Base-by-base conservation (phyloP, 1,284 basidiomycete species). In the Microbotryum violaceum region DNA sequence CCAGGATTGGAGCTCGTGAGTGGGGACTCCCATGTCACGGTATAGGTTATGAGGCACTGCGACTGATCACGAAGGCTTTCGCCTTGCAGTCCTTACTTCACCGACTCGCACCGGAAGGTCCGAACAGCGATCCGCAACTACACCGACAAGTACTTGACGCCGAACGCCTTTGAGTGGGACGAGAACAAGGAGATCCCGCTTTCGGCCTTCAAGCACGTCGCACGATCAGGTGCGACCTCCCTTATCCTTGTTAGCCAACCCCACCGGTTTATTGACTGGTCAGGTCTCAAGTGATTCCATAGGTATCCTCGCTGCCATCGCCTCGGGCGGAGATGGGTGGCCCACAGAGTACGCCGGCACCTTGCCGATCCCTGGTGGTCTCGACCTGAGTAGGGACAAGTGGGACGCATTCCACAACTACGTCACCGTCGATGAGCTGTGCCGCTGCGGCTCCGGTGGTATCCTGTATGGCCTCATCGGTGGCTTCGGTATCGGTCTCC, bases 401-500 rank as follows among this genome's bases (percentile, higher is more conserved):
- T 72, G 67, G 67, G 66, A 72, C 51, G 67, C 64, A 2, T 73
- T 72, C 63, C 69, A 71, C 64, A 68, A 58, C 49, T 56, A 63
- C 47, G 58, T 61, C 50, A 46, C 57, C n/a, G 27, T 57, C 21
- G 67, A 68, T 54, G 67, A 68, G 55, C 56, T 71, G 10, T 60
- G 60, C 29, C 61, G 70, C 29, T 62, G 63, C 33, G 67, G 54
- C 0, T 63, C 57, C 3, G 70, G 66, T 9, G 70, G 64, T 1
- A 60, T 68, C 29, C 31, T 66, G n/a, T 64, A 66, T 53, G 76
- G 70, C 51, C 62, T 77, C 25, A 65, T 76, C 47, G 77, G 75
- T 25, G 76, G 76, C 56, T 75, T 76, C 65, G 75, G 75, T n/a
- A 77, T 77, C 54, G 73, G 56, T 14, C 57, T 66, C 20, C 63